phyloP scores from a whole-genome alignment of 805 yeast species.

The Ogataea henricii region DNA sequence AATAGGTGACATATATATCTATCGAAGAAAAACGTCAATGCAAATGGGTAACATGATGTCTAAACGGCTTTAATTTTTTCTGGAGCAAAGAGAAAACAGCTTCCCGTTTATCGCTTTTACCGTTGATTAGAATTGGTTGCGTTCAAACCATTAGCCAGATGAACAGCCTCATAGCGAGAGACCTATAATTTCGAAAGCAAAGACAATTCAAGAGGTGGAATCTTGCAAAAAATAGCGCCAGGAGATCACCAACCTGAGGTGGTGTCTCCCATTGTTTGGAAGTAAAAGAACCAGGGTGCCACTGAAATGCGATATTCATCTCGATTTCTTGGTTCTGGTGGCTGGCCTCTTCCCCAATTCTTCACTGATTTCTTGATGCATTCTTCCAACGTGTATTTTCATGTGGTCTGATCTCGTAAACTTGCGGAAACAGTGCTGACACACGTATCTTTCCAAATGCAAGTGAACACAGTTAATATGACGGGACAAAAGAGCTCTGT shows the following conservation, averaged over 20 bases:
- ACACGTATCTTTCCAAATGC: slow-evolving; percentile 53
- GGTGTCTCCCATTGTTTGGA: too few relatives aligned
- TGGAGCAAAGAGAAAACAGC: neutral
- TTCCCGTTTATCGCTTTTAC: neutral
- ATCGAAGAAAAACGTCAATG: neutral
- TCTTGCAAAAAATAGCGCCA: neutral
- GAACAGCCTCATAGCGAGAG: neutral
- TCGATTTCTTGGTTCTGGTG: slow-evolving; percentile 12
- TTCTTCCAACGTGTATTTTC: slow-evolving; percentile 59
- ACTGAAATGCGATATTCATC: slow-evolving; percentile 3
- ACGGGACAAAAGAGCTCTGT: slow-evolving; percentile 68
- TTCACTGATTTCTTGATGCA: slow-evolving; percentile 24
- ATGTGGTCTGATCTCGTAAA: slow-evolving; percentile 70
- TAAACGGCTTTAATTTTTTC: neutral
- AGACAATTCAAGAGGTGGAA: neutral
- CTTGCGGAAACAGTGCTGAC: slow-evolving; percentile 57
- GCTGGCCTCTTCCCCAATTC: slow-evolving; percentile 10
- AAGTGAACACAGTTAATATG: slow-evolving; percentile 68
- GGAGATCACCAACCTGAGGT: neutral
- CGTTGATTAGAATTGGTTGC: too few relatives aligned
- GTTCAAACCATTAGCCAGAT: too few relatives aligned
- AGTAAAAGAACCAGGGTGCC: neutral
- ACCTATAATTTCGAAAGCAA: neutral
- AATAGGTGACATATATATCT: neutral
- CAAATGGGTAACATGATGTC: neutral